A percentile compares a stretch with the other conserved stretches of the same genome.
phyloP scores from a whole-genome alignment of 352 stramenopile species.

The Plasmopara viticola region DNA sequence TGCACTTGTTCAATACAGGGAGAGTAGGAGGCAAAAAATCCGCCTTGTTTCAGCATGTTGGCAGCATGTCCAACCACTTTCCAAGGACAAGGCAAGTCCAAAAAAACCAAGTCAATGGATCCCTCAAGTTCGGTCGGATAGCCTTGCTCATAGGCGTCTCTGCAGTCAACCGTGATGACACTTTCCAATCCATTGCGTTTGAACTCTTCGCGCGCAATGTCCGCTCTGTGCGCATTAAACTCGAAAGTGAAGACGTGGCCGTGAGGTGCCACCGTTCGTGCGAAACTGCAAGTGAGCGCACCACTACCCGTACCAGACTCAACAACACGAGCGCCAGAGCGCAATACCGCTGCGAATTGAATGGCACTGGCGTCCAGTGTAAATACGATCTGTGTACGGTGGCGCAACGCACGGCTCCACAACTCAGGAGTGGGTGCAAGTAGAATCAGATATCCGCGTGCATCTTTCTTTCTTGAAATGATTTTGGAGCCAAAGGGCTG shows the following conservation, averaged over 20 bases:
- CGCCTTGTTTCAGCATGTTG: conserved; percentile 90
- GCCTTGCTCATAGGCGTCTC: conserved; percentile 93
- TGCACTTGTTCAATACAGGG: conserved; percentile 99
- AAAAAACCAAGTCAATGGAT: conserved; percentile 92
- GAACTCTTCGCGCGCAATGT: conserved; percentile 93
- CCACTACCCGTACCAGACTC: conserved; percentile 90
- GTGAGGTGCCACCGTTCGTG: conserved; percentile 83
- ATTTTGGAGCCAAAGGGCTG: conserved; percentile 82
- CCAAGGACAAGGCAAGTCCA: conserved; percentile 98
- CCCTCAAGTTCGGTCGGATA: conserved; percentile 60
- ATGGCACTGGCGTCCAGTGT: conserved; percentile 92
- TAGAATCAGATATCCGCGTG: conserved; percentile 89
- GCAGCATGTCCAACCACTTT: conserved; percentile 90
- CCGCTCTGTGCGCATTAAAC: conserved; percentile 93
- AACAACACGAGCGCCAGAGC: conserved; percentile 87
- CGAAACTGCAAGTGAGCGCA: conserved; percentile 90
- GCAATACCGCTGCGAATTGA: conserved; percentile 86
- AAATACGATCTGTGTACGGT: conserved; percentile 97
- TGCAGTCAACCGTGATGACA: conserved; percentile 91
- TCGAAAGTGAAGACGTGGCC: conserved; percentile 97
- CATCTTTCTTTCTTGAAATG: conserved; percentile 53
- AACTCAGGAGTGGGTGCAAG: conserved; percentile 95
- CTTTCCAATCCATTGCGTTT: conserved; percentile 82
- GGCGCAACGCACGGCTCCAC: conserved; percentile 89
- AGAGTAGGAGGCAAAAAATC: conserved; percentile 94